Conservation (phyloP, 176 grass and related monocot species). For the Carex cristatella region DNA sequence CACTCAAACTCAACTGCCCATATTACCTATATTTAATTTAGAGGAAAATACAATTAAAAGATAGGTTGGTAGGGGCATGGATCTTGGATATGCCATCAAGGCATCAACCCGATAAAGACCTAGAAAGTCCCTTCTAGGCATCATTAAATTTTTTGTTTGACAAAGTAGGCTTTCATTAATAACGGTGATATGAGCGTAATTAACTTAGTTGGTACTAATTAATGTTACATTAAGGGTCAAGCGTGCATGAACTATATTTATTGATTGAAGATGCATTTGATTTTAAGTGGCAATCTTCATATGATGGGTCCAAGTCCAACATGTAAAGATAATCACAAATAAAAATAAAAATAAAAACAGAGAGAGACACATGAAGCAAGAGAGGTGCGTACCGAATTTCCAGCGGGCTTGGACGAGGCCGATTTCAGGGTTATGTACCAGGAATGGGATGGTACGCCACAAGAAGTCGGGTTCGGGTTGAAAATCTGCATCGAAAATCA, state of each 20-base stretch:
- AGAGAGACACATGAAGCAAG: not conserved
- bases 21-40: not conserved
- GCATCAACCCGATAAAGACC: not conserved
- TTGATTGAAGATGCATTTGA: not conserved
- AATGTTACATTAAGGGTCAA: not conserved
- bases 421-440: slow-evolving; percentile 64
- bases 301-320: not conserved
- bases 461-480: slow-evolving; percentile 80
- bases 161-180: not conserved
- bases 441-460: slow-evolving; percentile 60
- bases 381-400: slow-evolving; percentile 44
- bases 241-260: not conserved
- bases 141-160: slow-evolving; percentile 13
- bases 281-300: not conserved
- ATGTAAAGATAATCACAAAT: not conserved
- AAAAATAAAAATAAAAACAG: not conserved
- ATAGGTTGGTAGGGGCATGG: not conserved
- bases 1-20: not conserved
- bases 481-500: slow-evolving; percentile 95
- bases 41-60: not conserved
- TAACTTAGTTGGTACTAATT: not conserved
- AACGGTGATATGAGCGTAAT: not conserved
- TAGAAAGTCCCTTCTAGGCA: not conserved
- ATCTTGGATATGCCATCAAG: not conserved
- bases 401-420: slow-evolving; percentile 84